Base-by-base conservation (phyloP, 2,329 filamentous ascomycete species). In the Penicillium sp. region DNA sequence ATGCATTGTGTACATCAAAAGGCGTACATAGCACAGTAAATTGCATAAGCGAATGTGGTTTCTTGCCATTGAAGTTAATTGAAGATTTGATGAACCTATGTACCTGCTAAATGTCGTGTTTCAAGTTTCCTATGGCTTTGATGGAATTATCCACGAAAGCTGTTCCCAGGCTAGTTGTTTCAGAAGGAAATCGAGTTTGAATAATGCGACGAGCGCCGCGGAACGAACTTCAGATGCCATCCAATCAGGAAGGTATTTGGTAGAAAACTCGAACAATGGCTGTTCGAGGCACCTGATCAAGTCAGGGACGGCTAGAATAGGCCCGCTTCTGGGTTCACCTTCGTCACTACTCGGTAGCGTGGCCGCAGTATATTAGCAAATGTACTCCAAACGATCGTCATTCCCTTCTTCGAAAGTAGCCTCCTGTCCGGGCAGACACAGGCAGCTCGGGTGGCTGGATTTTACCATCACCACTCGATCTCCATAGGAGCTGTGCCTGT, bases 321-420 rank as follows among this genome's bases (percentile, higher is more conserved):
- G n/a, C n/a, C n/a, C n/a, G n/a, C n/a, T n/a, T n/a, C n/a, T n/a
- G n/a, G n/a, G n/a, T n/a, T n/a, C n/a, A n/a, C n/a, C n/a, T n/a
- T n/a, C n/a, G n/a, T n/a, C n/a, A n/a, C n/a, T n/a, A n/a, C n/a
- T n/a, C n/a, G n/a, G n/a, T n/a, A n/a, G n/a, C n/a, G n/a, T n/a
- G n/a, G n/a, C n/a, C n/a, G n/a, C n/a, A n/a, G n/a, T n/a, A n/a
- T n/a, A n/a, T n/a, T n/a, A n/a, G n/a, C n/a, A n/a, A n/a, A n/a
- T n/a, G n/a, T n/a, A n/a, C n/a, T n/a, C n/a, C n/a, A n/a, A n/a
- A n/a, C n/a, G n/a, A n/a, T n/a, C n/a, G n/a, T n/a, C n/a, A 48
- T 28, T 47, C 51, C 43, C 54, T 47, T 54, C 10, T 56, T 27
- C 36, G 45, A 51, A n/a, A n/a, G n/a, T n/a, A n/a, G n/a, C n/a